These are phyloP conservation scores for Boletellus sp. DNA, from an alignment of 768 basidiomycete genomes.

Conservation along the genomic window DNA sequence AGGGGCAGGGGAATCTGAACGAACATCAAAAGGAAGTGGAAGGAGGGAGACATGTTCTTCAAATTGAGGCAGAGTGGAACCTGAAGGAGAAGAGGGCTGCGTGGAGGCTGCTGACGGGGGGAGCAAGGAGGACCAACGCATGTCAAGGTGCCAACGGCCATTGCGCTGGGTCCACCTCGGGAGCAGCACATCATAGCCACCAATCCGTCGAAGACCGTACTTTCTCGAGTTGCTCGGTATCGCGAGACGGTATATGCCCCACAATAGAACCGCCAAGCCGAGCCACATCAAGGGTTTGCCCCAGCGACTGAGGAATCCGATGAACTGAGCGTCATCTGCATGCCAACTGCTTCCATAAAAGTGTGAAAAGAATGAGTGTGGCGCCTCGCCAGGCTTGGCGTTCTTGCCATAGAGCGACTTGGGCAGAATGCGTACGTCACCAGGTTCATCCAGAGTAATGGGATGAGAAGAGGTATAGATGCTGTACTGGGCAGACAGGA, in stretches of 20 bases:
- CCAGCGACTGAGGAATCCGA: constrained; percentile 85
- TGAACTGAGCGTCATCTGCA: constrained; percentile 96
- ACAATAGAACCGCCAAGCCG: constrained; percentile 66
- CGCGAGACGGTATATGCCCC: constrained; percentile 58
- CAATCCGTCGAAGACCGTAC: constrained; percentile 55
- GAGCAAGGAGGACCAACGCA: constrained; percentile 51
- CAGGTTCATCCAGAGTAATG: constrained; percentile 46
- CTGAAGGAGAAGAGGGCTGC: constrained; percentile 44
- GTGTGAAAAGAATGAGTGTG: constrained; percentile 93
- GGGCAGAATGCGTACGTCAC: constrained; percentile 87
- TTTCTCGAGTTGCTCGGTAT: constrained; percentile 59
- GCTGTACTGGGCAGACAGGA: constrained; percentile 91
- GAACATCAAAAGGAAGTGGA: constrained; percentile 60
- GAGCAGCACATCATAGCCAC: constrained; percentile 75
- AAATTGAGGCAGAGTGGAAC: constrained; percentile 44
- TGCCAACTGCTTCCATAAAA: constrained; percentile 99
- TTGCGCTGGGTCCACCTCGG: constrained; percentile 70
- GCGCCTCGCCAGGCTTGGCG: constrained; percentile 74
- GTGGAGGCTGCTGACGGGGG: constrained; percentile 40
- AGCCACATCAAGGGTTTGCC: constrained; percentile 88
- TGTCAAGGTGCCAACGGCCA: constrained; percentile 71
- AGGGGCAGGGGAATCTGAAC: constrained; percentile 52
- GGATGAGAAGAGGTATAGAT: constrained; percentile 73
- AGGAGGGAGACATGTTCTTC: constrained; percentile 52
- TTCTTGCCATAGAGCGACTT: constrained; percentile 98